Conservation (phyloP, 257 asterid genomes). For the Primulina tabacum region DNA sequence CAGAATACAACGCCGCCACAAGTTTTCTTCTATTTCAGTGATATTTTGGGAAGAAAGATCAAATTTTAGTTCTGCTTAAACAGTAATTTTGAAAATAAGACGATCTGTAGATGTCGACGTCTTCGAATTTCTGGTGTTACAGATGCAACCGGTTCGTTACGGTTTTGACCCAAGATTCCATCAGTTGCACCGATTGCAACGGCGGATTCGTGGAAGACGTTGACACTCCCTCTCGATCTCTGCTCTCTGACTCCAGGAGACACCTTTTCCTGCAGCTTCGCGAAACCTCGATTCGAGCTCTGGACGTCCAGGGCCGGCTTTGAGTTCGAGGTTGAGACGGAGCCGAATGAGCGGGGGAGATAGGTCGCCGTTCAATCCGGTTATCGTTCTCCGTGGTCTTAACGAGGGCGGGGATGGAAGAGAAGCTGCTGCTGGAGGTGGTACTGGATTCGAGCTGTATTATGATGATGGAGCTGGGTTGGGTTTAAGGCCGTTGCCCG, state of each 20-base stretch:
- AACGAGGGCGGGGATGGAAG: constrained; percentile 39
- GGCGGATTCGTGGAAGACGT: constrained; percentile 69
- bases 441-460: constrained; percentile 54
- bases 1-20: neutral
- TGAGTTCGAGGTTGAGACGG: constrained; percentile 59
- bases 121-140: constrained; percentile 69
- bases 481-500: constrained; percentile 70
- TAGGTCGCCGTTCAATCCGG: constrained; percentile 86
- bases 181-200: constrained; percentile 68
- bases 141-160: constrained; percentile 65
- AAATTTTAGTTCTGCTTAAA: neutral
- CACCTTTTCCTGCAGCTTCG: constrained; percentile 62
- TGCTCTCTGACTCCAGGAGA: constrained; percentile 52
- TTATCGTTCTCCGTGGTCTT: constrained; percentile 72
- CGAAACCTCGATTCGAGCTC: constrained; percentile 39
- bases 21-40: neutral
- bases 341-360: constrained; percentile 66
- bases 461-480: constrained; percentile 87
- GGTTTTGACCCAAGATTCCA: constrained; percentile 47
- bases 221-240: constrained; percentile 45
- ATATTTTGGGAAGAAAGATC: neutral
- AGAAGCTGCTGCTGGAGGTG: constrained; percentile 13
- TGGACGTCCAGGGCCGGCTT: constrained; percentile 24
- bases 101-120: constrained; percentile 35
- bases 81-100: neutral